Evolutionary conservation across 2,329 filamentous ascomycete species (phyloP), one percentile per base, ranked within the genome.

Genomic region (Nigrospora oryzae): DNA sequence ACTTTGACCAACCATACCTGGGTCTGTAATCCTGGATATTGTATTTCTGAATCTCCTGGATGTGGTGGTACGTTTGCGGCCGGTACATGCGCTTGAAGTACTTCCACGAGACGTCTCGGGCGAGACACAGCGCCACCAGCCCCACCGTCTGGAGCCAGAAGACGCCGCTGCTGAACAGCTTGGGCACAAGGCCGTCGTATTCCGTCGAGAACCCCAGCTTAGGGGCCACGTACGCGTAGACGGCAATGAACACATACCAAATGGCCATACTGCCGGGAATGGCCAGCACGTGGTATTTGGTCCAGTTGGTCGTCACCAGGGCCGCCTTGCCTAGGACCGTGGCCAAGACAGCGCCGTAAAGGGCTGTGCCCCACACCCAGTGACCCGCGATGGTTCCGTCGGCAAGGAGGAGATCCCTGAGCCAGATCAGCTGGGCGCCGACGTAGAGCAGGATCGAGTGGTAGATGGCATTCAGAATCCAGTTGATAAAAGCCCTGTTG

Each of bases 41-140:
- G 71, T 97, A 98, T 69, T 98, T 98, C 66, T 98, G 93, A 56
- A 98, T 98, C 70, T 98, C 93, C 67, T 98, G 93, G 51, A 98
- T 93, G 64, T 98, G 93, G 57, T 98, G 93, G 60, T 98, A 98
- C 37, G 88, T 83, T 67, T 96, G 86, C 17, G 93, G 93, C 55
- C 83, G 84, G 69, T 97, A 98, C 89, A 98, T 96, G 53, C 93
- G 80, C 74, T 95, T 96, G 49, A 81, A 83, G 56, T 97, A 98
- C 73, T 98, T 98, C 90, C 91, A 98, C 3, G 84, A 82, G 65
- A 95, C 87, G 63, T 98, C 93, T 57, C 93, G 77, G 42, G 90
- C 66, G 41, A 98, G 74, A 63, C 91, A 97, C 40, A 96, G 66
- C 8, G 83, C 73, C 1, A 91, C 86, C 36, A 98, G 69, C 6